Evolutionary conservation across 116 monocot genomes (phyloP).

Genomic region (Posidonia oceanica): DNA sequence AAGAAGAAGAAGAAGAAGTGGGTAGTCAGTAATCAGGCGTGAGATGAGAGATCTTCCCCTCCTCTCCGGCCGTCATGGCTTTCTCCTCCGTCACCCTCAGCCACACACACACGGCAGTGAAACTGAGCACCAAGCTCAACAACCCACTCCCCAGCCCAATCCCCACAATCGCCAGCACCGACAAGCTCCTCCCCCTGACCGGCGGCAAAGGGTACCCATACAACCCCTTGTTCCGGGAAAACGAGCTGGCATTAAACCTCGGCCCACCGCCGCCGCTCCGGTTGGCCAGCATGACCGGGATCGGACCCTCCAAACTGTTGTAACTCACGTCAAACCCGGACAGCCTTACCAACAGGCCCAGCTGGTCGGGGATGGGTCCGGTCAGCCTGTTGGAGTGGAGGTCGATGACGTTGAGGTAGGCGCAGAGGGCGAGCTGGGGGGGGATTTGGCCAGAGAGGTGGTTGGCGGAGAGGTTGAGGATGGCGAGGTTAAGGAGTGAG

Average conservation of each 20-base stretch:
- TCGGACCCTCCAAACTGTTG: slow-evolving; percentile 48
- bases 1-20: too few species aligned
- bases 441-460: slow-evolving; percentile 73
- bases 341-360: slow-evolving; percentile 56
- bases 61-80: slow-evolving; percentile 13
- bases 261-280: slow-evolving; percentile 17
- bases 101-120: slow-evolving; percentile 85
- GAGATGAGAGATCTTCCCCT: slow-evolving; percentile 68
- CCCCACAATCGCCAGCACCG: slow-evolving; percentile 67
- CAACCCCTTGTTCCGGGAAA: slow-evolving; percentile 55
- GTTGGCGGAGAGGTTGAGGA: slow-evolving; percentile 84
- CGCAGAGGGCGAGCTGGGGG: slow-evolving; percentile 53
- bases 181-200: slow-evolving; percentile 26
- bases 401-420: slow-evolving; percentile 92
- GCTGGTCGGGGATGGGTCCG: slow-evolving; percentile 63
- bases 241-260: slow-evolving; percentile 76
- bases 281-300: slow-evolving; percentile 57
- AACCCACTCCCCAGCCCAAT: slow-evolving; percentile 79
- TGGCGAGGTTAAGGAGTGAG: slow-evolving; percentile 71
- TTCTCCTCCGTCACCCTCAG: slow-evolving; percentile 35
- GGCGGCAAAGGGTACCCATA: slow-evolving; percentile 72
- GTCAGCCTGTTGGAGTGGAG: slow-evolving; percentile 66
- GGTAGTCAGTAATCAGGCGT: slow-evolving; percentile 52
- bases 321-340: slow-evolving; percentile 75
- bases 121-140: slow-evolving; percentile 68